These are phyloP conservation scores for Cylindrotheca fusiformis DNA, from an alignment of 108 stramenopile genomes.

Conservation along the genomic window DNA sequence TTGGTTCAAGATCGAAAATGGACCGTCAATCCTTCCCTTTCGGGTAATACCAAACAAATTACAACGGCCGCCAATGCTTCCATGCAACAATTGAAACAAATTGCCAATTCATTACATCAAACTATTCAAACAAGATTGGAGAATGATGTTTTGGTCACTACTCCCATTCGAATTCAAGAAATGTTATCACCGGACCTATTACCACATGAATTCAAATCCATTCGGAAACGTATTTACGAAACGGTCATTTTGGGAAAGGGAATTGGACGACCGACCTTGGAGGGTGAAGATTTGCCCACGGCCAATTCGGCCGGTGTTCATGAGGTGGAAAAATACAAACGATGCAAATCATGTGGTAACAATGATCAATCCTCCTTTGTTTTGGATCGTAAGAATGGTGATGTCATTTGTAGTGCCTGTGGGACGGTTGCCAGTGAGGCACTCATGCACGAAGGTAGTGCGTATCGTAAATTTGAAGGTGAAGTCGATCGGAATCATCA, in stretches of 20 bases:
- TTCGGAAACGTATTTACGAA: conserved; percentile 79
- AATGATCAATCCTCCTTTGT: conserved; percentile 80
- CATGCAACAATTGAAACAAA: conserved; percentile 8
- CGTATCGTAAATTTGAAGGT: conserved; percentile 90
- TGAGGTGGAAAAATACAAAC: conserved; percentile 62
- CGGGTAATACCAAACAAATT: conserved; percentile 1
- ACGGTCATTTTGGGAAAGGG: conserved; percentile 81
- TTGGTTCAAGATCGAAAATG: conserved; percentile 22
- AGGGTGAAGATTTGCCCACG: conserved; percentile 44
- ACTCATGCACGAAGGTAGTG: conserved; percentile 85
- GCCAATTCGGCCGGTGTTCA: conserved; percentile 37
- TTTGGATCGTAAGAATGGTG: conserved; percentile 83
- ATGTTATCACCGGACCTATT: conserved; percentile 71
- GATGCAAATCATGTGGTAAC: conserved; percentile 80
- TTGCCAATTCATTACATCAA: conserved; percentile 31
- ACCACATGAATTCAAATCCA: conserved; percentile 50
- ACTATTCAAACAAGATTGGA: conserved; percentile 51
- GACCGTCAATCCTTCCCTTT: neutral
- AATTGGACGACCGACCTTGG: conserved; percentile 38
- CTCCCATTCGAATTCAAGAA: conserved; percentile 76
- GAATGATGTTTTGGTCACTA: conserved; percentile 74
- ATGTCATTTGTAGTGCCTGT: conserved; percentile 79
- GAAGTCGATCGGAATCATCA: conserved; percentile 89
- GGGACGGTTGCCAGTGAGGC: conserved; percentile 82
- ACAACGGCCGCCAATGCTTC: conserved; percentile 26